A percentile compares a stretch with the other conserved stretches of the same genome.
These are phyloP conservation scores for Lenzites betulinus DNA, from an alignment of 768 basidiomycete genomes.

Conservation along the genomic window DNA sequence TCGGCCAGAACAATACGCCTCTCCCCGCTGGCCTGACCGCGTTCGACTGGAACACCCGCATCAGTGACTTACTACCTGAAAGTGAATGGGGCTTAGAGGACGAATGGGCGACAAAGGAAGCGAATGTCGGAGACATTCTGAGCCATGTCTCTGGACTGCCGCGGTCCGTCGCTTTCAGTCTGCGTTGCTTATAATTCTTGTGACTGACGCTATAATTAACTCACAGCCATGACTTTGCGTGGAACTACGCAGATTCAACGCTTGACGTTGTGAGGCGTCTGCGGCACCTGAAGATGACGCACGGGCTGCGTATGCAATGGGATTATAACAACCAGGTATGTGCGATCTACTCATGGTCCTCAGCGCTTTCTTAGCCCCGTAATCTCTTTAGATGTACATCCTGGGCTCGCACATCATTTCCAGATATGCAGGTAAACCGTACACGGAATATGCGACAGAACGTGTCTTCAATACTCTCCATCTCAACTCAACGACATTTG, in stretches of 20 bases:
- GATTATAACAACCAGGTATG: constrained; percentile 43
- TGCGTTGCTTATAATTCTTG: too few species aligned
- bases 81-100: constrained; percentile 45
- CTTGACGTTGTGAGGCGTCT: constrained; percentile 28
- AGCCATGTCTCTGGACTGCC: constrained; percentile 27
- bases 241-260: constrained; percentile 32
- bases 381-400: constrained; percentile 40
- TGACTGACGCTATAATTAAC: neutral
- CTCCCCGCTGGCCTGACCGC: constrained; percentile 22
- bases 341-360: neutral
- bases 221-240: constrained; percentile 38
- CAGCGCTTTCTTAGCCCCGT: neutral
- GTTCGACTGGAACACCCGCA: constrained; percentile 34
- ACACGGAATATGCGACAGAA: constrained; percentile 42
- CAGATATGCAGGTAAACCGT: constrained; percentile 36
- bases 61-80: constrained; percentile 38
- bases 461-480: constrained; percentile 43
- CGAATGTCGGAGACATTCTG: constrained; percentile 40
- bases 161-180: constrained; percentile 26
- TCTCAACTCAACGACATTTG: constrained; percentile 46
- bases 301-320: constrained; percentile 40
- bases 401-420: constrained; percentile 37
- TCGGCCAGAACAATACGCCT: constrained; percentile 29
- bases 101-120: constrained; percentile 40
- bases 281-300: constrained; percentile 33